Evolutionary conservation across 768 basidiomycete species (phyloP).

Genomic region (Mycena haematopus): DNA sequence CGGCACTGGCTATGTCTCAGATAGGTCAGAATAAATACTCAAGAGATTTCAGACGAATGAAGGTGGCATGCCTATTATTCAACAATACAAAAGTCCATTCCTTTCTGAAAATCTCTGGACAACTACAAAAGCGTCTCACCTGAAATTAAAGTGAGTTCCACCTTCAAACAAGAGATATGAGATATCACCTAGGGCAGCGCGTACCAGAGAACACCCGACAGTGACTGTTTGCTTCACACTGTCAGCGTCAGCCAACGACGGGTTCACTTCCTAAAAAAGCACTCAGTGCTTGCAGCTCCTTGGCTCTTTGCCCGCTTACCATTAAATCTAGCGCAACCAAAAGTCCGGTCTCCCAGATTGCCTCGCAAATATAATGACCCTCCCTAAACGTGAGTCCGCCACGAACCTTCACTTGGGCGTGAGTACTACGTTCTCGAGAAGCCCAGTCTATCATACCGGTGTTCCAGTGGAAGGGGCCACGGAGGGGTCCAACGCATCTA

Average conservation of each 20-base stretch:
- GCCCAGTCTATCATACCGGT: conserved; percentile 58
- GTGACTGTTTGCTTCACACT: conserved; percentile 89
- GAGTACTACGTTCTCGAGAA: conserved; percentile 2
- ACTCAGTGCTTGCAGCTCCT: conserved; percentile 5
- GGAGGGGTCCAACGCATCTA: conserved; percentile 91
- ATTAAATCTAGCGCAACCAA: conserved; percentile 94
- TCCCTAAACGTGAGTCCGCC: conserved; percentile 97
- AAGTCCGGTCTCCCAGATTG: conserved; percentile 89
- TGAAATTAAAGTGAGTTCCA: conserved; percentile 36
- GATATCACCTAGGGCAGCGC: conserved; percentile 77
- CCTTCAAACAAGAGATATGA: background rate
- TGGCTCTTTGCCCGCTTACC: conserved; percentile 52
- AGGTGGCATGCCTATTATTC: conserved; percentile 26
- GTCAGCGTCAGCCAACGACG: conserved; percentile 79
- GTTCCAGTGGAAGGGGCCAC: conserved; percentile 98
- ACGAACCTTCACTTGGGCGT: conserved; percentile 61
- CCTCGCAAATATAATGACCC: conserved; percentile 98
- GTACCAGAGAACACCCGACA: conserved; percentile 85
- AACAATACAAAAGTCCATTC: conserved; percentile 15
- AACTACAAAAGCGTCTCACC: conserved; percentile 26
- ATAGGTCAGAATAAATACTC: background rate
- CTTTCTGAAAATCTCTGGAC: conserved; percentile 2
- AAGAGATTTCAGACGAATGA: conserved; percentile 16
- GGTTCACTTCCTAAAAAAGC: conserved; percentile 87
- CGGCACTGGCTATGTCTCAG: background rate